Percentiles rank a stretch among this genome's conserved stretches.
Evolutionary conservation across 495 filamentous ascomycete genomes (phyloP).

Genomic region (Paragyromitra xinjiangensis): DNA sequence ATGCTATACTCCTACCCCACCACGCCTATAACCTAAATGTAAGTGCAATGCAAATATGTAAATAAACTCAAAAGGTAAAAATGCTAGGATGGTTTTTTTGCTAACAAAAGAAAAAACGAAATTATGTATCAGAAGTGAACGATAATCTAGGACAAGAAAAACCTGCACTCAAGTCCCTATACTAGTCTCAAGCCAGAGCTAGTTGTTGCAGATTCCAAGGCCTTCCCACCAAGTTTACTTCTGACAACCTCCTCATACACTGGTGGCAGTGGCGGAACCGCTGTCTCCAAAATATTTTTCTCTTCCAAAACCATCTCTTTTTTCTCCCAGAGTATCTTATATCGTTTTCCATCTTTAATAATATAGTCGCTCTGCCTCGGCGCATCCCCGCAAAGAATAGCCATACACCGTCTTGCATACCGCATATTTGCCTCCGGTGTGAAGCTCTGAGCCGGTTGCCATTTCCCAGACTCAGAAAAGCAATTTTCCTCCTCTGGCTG

Average conservation of each 20-base stretch:
- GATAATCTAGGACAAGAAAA: background rate
- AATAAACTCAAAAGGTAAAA: constrained; percentile 16
- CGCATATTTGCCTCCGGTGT: constrained; percentile 64
- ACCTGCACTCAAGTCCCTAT: background rate
- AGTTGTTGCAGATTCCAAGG: background rate
- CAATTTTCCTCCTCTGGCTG: constrained; percentile 52
- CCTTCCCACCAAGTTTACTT: background rate
- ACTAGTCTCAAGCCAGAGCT: background rate
- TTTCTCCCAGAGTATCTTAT: constrained; percentile 47
- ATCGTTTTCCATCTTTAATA: constrained; percentile 53
- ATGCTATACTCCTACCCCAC: constrained; percentile 3
- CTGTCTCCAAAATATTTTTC: background rate
- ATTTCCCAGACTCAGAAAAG: constrained; percentile 61
- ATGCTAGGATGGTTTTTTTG: background rate
- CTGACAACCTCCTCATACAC: constrained; percentile 31
- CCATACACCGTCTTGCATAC: constrained; percentile 66
- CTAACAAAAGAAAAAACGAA: background rate
- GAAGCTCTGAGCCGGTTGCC: constrained; percentile 62
- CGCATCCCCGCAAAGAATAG: constrained; percentile 59
- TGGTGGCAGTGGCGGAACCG: constrained; percentile 1
- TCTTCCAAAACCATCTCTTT: constrained; percentile 52
- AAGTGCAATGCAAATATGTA: constrained; percentile 9
- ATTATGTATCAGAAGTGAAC: constrained; percentile 10
- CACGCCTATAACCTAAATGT: constrained; percentile 14
- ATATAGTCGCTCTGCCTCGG: constrained; percentile 55